A percentile compares a stretch with the other conserved stretches of the same genome.
These are phyloP conservation scores for Funneliformis mosseae DNA, from an alignment of 192 early-diverging fungal genomes.

Conservation along the genomic window DNA sequence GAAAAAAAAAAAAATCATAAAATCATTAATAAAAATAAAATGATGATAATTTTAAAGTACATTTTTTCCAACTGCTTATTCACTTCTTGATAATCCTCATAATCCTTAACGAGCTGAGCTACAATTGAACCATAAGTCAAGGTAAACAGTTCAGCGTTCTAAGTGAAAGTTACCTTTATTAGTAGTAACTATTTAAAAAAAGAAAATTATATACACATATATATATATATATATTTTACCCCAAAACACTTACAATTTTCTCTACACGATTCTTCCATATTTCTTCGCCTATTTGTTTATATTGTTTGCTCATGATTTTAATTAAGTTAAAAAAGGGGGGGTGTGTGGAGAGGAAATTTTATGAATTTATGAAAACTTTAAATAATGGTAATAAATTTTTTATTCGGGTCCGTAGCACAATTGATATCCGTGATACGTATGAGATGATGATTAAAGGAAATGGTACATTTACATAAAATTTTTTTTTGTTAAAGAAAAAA, in stretches of 20 bases:
- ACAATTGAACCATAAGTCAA: constrained; percentile 98
- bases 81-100: constrained; percentile 88
- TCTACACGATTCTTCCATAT: constrained; percentile 94
- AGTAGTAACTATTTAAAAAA: constrained; percentile 25
- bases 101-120: constrained; percentile 91
- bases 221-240: neutral
- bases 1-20: neutral
- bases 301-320: constrained; percentile 52
- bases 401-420: no score
- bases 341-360: no score
- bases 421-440: no score
- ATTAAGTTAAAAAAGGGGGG: neutral
- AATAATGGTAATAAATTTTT: no score
- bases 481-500: no score
- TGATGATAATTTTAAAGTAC: constrained; percentile 48
- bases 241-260: constrained; percentile 78
- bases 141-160: constrained; percentile 94
- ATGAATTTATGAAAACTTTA: no score
- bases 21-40: neutral
- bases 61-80: constrained; percentile 98
- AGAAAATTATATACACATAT: no score
- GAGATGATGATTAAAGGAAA: no score
- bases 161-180: neutral
- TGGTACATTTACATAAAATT: no score
- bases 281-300: constrained; percentile 87